Base-by-base conservation (phyloP, 148 eudicot genomes). In the Vaccinium darrowii region DNA sequence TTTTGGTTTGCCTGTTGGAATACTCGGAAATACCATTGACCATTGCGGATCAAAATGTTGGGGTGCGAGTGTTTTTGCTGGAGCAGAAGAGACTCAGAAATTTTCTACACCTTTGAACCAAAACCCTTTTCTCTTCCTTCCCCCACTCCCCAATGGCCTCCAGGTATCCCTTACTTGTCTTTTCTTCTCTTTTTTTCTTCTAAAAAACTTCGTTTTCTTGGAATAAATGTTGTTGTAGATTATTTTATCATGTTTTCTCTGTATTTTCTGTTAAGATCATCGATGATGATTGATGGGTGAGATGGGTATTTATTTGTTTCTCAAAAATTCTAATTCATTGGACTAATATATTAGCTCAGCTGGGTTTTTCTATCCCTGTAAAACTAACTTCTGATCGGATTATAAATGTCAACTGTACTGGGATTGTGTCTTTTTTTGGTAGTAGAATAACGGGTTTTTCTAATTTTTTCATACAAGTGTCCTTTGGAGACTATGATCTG, bases 71-170 rank as follows among this genome's bases (percentile, higher is more conserved):
- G 88, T 30, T 86, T 83, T 49, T 82, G 85, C 43, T 86, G 85
- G 88, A 19, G 71, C 30, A 65, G 54, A 8, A 86, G 65, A 60
- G 77, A 49, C 16, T 58, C 71, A 2, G 78, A 86, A 30, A 52
- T 30, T 65, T 56, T 60, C 27, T 15, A 27, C 54, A 79, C 71
- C 50, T 71, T 78, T 6, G 80, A 86, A 23, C 88, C 85, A 16
- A 80, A 78, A 9, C 82, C 82, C 73, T 86, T 65, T 78, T 82
- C 79, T 30, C 73, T 86, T 56, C 88, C 88, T 86, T 86, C 79
- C 7, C 88, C 88, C 43, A 53, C 79, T 78, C 88, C 88, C 33
- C 76, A 67, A 25, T 86, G 88, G 88, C 88, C 88, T 83, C 85
- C 71, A 69, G 88, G 88, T 86, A 78, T 47, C 15, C 39, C 18